phyloP scores from a whole-genome alignment of 2,329 filamentous ascomycete genomes.

The Cladosporium sp. region DNA sequence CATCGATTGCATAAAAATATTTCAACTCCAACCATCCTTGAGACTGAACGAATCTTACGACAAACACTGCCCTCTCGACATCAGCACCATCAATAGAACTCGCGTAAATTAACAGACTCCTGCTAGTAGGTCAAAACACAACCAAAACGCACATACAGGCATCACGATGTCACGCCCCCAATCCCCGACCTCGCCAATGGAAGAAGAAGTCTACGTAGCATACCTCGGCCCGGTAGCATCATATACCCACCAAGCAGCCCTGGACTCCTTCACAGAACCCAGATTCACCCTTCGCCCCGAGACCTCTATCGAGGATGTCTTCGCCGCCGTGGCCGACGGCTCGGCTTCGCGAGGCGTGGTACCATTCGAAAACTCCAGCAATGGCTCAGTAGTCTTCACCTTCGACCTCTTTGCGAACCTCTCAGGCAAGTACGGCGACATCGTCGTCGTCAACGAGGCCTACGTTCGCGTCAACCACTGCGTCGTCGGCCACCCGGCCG shows the following conservation, averaged over 20 bases:
- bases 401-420: conserved; percentile 86
- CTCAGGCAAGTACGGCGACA: conserved; percentile 62
- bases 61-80: too few relatives aligned
- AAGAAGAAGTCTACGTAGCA: conserved; percentile 42
- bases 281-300: conserved; percentile 42
- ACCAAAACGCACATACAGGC: neutral
- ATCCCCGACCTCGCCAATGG: neutral
- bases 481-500: conserved; percentile 61
- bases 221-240: conserved; percentile 67
- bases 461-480: conserved; percentile 90
- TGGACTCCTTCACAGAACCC: conserved; percentile 13
- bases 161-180: neutral
- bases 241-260: conserved; percentile 62
- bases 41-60: neutral
- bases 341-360: conserved; percentile 73
- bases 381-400: conserved; percentile 87
- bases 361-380: conserved; percentile 94
- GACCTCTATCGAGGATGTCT: conserved; percentile 66
- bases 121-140: neutral
- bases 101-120: neutral
- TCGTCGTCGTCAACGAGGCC: conserved; percentile 78
- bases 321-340: conserved; percentile 71
- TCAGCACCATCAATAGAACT: neutral
- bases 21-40: neutral
- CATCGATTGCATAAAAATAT: neutral